Evolutionary conservation across 345 rosid species (phyloP).

Genomic region (Erodium maritimum): DNA sequence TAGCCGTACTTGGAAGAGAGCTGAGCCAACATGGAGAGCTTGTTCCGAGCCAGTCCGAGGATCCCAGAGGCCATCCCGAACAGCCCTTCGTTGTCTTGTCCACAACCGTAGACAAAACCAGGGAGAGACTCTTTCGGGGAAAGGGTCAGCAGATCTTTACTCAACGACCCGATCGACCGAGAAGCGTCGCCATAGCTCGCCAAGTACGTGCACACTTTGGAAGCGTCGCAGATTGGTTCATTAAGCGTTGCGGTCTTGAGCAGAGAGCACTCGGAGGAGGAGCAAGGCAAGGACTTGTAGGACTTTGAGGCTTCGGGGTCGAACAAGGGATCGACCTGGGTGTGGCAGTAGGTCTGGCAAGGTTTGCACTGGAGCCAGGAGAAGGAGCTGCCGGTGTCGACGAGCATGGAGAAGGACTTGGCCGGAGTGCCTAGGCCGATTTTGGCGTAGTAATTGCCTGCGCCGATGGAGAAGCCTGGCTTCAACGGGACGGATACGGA

Average conservation of each 20-base stretch:
- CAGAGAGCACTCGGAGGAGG: conserved; percentile 1
- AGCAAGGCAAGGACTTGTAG: conserved; percentile 9
- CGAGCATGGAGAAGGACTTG: conserved; percentile 3
- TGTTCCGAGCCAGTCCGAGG: conserved; percentile 9
- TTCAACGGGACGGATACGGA: background rate
- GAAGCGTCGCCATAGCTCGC: conserved; percentile 5
- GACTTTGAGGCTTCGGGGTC: conserved; percentile 14
- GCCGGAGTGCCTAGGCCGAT: conserved; percentile 18
- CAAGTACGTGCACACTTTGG: background rate
- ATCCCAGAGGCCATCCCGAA: conserved; percentile 10
- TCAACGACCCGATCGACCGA: conserved; percentile 1
- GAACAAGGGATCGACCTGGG: conserved; percentile 8
- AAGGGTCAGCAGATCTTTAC: conserved; percentile 12
- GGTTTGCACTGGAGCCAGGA: conserved; percentile 14
- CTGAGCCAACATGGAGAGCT: conserved; percentile 10
- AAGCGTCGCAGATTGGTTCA: background rate
- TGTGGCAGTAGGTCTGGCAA: conserved; percentile 2
- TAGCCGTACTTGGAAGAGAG: background rate
- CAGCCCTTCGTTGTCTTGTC: conserved; percentile 1
- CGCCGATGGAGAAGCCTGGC: background rate
- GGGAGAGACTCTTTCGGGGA: background rate
- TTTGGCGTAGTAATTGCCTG: conserved; percentile 1
- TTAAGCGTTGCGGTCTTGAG: background rate
- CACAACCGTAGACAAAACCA: conserved; percentile 15
- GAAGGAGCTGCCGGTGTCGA: conserved; percentile 16